Evolutionary conservation across 192 early-diverging fungal species (phyloP).

Genomic region (Backusella macrospora): DNA sequence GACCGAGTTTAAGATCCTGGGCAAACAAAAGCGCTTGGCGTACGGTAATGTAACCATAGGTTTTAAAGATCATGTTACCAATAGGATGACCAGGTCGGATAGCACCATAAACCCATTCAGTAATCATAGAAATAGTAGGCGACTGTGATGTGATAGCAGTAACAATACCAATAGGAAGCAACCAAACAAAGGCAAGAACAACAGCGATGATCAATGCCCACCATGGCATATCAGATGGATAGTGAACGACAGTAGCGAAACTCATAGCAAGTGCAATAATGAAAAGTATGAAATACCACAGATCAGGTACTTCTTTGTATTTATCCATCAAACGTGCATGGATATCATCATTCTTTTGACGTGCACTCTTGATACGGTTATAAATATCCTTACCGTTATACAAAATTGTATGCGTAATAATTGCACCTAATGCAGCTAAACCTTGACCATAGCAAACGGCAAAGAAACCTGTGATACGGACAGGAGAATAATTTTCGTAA

Average conservation of each 20-base stretch:
- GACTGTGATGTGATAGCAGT: conserved; percentile 62
- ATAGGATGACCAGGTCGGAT: conserved; percentile 65
- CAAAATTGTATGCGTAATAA: conserved; percentile 64
- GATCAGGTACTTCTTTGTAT: conserved; percentile 77
- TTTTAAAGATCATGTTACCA: conserved; percentile 73
- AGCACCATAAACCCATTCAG: conserved; percentile 71
- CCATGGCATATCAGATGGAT: conserved; percentile 64
- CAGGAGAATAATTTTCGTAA: conserved; percentile 62
- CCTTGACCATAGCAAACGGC: conserved; percentile 68
- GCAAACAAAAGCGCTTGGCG: conserved; percentile 64
- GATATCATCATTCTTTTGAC: conserved; percentile 68
- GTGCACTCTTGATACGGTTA: conserved; percentile 59
- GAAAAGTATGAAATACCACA: conserved; percentile 75
- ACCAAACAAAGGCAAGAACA: conserved; percentile 52
- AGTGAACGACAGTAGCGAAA: conserved; percentile 50
- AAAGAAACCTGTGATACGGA: conserved; percentile 71
- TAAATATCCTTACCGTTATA: conserved; percentile 72
- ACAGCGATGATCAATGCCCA: conserved; percentile 58
- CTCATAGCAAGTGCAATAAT: conserved; percentile 53
- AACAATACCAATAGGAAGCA: conserved; percentile 67
- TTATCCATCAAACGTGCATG: conserved; percentile 74
- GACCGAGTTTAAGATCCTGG: conserved; percentile 74
- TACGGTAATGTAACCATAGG: conserved; percentile 60
- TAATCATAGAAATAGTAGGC: conserved; percentile 63
- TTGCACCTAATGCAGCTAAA: conserved; percentile 69